Percentiles rank a stretch among this genome's conserved stretches.
phyloP scores from a whole-genome alignment of 1,284 basidiomycete species.

The Tilletia indica region DNA sequence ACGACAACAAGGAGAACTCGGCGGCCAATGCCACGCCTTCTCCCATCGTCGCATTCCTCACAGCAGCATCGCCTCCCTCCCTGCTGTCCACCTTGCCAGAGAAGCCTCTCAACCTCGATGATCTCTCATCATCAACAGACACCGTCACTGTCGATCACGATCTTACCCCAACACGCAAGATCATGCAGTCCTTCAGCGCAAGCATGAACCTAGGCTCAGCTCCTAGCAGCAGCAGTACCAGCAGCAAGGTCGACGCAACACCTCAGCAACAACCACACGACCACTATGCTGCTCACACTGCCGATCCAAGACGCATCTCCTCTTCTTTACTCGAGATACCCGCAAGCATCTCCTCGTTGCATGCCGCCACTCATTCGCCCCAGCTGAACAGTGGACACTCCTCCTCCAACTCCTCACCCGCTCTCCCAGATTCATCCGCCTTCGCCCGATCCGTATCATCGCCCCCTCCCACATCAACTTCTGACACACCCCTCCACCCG shows the following conservation, averaged over 20 bases:
- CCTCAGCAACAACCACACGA: no score
- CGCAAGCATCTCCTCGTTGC: no score
- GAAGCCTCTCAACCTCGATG: no score
- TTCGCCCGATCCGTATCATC: neutral
- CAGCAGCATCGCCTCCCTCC: no score
- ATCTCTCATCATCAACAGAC: neutral
- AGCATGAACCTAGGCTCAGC: neutral
- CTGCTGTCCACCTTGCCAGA: no score
- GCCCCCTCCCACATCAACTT: neutral
- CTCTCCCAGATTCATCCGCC: neutral
- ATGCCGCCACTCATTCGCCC: no score
- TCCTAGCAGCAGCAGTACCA: neutral
- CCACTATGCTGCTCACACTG: no score
- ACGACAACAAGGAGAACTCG: neutral
- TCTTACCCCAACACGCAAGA: conserved; percentile 5
- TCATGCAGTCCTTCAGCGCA: conserved; percentile 11
- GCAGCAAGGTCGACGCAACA: no score
- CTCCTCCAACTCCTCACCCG: neutral
- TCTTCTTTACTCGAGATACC: no score
- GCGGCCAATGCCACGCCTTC: neutral
- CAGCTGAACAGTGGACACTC: neutral
- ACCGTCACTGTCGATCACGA: conserved; percentile 2
- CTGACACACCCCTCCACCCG: neutral
- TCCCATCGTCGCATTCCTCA: no score
- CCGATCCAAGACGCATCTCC: no score